Evolutionary conservation across 2,329 filamentous ascomycete species (phyloP), one percentile per base, ranked within the genome.

Genomic region (Exophiala phaeomuriformis): DNA sequence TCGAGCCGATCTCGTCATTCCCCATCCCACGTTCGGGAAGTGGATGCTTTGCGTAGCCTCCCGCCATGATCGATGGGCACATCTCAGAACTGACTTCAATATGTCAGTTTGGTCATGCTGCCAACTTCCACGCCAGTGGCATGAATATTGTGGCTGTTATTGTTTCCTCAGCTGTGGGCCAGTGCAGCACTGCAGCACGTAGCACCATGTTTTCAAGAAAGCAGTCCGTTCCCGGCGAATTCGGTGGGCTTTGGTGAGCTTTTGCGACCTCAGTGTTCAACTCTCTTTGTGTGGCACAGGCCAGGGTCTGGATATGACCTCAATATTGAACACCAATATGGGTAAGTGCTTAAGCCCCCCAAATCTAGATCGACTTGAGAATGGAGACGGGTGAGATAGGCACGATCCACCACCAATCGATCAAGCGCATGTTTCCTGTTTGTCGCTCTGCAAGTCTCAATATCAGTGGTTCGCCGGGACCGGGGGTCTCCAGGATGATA

Each of bases 381-480:
- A 39, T 37, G 19, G n/a, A 35, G 46, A 39, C n/a, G 32, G 19
- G 39, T 28, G 46, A 28, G 19, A 30, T 37, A 39, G 4, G 33
- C 46, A 9, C 33, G 12, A 4, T 29, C 33, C 32, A 29, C 39
- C 46, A 48, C 46, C 46, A 39, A 48, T 48, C 33, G 46, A 48
- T 39, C 27, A 19, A 29, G 5, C n/a, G n/a, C 36, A 29, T 48
- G 33, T 41, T 6, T 28, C 19, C 28, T 27, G n/a, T 41, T 31
- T 45, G 28, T 31, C n/a, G 29, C 31, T 27, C 7, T 31, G 8
- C 3, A 9, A 19, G 42, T 33, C 42, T 9, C 4, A 45, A 8
- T 4, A 29, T 45, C 10, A 31, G 10, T 32, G 28, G 31, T n/a
- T 45, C n/a, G 28, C 32, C n/a, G 28, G 6, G n/a, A 37, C 32